Conservation (phyloP, 2,329 filamentous ascomycete species). For the Aspergillus spinulosporus region DNA sequence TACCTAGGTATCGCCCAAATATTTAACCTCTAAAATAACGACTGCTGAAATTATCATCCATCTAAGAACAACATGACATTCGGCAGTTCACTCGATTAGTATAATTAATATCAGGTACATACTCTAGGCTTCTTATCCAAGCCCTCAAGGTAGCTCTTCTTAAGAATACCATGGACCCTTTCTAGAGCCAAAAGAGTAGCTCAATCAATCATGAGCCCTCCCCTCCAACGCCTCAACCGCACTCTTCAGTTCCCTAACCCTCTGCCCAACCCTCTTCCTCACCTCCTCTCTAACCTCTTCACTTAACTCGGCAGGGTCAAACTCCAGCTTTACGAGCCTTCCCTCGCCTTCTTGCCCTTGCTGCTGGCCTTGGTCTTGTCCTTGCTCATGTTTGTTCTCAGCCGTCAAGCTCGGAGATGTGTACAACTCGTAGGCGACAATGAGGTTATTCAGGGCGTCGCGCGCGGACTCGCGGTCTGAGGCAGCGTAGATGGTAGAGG, state of each 20-base stretch:
- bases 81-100: too few relatives aligned
- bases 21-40: too few relatives aligned
- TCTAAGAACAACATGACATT: too few relatives aligned
- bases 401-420: constrained; percentile 18
- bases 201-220: constrained; percentile 37
- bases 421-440: constrained; percentile 38
- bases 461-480: constrained; percentile 49
- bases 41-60: too few relatives aligned
- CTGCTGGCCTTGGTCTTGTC: constrained; percentile 14
- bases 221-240: constrained; percentile 47
- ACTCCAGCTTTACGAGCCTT: constrained; percentile 32
- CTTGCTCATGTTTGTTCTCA: neutral
- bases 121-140: too few relatives aligned
- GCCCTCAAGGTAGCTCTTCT: too few relatives aligned
- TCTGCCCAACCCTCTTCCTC: constrained; percentile 44
- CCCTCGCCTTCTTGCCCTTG: constrained; percentile 14
- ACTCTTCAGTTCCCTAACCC: constrained; percentile 49
- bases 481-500: constrained; percentile 47
- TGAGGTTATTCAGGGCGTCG: constrained; percentile 45
- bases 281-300: constrained; percentile 43
- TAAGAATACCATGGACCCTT: too few relatives aligned
- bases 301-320: constrained; percentile 33
- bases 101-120: too few relatives aligned
- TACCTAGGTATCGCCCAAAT: too few relatives aligned
- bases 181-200: neutral